These are phyloP conservation scores for Boletus subparvulus DNA, from an alignment of 768 basidiomycete species.

Conservation along the genomic window DNA sequence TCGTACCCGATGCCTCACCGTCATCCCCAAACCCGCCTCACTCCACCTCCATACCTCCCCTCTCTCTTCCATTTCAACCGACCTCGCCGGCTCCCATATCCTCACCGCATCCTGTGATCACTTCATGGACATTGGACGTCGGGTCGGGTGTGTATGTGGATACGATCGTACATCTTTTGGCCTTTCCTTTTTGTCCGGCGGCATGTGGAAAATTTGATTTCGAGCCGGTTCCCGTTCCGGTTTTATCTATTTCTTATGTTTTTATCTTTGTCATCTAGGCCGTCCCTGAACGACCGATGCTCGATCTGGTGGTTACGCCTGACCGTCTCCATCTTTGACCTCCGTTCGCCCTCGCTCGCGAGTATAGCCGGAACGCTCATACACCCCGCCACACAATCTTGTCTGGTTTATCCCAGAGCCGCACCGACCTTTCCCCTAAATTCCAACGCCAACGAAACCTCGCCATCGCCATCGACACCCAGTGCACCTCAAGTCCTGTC, in stretches of 20 bases:
- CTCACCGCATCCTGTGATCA: conserved; percentile 88
- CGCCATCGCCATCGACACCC: no score
- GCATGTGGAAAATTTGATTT: not conserved
- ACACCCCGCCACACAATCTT: conserved; percentile 69
- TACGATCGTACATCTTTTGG: conserved; percentile 54
- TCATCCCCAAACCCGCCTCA: conserved; percentile 39
- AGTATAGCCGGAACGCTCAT: conserved; percentile 44
- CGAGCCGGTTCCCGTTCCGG: not conserved
- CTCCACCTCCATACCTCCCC: conserved; percentile 83
- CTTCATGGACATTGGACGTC: conserved; percentile 84
- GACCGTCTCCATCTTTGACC: conserved; percentile 67
- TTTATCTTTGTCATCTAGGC: conserved; percentile 38
- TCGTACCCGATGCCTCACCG: conserved; percentile 3
- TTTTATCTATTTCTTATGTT: no score
- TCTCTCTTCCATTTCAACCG: conserved; percentile 67
- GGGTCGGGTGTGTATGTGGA: conserved; percentile 69
- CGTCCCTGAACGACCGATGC: conserved; percentile 72
- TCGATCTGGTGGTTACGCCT: conserved; percentile 53
- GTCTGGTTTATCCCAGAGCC: conserved; percentile 38
- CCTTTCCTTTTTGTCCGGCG: not conserved
- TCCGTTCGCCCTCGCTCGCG: conserved; percentile 45
- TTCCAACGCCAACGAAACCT: not conserved
- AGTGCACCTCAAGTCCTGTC: conserved; percentile 54
- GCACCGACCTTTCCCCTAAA: not conserved
- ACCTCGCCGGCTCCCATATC: conserved; percentile 56